Evolutionary conservation across 2,329 filamentous ascomycete genomes (phyloP), one percentile per base, ranked within the genome.

Genomic region (Alternaria conjuncta): DNA sequence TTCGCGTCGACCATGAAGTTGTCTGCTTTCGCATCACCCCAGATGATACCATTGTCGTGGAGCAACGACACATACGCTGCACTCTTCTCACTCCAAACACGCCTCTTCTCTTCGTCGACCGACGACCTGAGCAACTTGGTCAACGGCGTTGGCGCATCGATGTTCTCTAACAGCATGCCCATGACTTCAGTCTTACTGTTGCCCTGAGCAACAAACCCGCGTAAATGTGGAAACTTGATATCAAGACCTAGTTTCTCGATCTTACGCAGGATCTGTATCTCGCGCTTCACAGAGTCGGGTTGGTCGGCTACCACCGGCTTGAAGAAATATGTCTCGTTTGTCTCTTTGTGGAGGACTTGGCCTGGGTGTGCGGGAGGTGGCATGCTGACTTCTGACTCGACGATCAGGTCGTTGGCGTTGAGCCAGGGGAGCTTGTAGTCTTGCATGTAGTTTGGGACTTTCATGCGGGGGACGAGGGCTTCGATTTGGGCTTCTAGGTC

Each of bases 1-100:
- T 78, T 45, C 21, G 62, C 68, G 63, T 82, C 79, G 36, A 83
- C 76, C 57, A 83, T 67, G 59, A 83, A 74, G 44, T 82, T 82
- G 46, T 74, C 70, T 26, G 72, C 67, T 44, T 76, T 76, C 3
- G 69, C 71, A 54, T 76, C 73, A n/a, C 73, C 72, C 71, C 72
- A 76, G 2, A 74, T 45, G 18, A 71, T 71, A 8, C 58, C 44
- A n/a, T 71, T 55, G 25, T 63, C 47, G 25, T 71, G 66, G 21
- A 71, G 46, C 0, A 32, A 26, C 6, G 64, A 36, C 4, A 71
- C 55, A 6, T 69, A 71, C 9, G 55, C 25, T 30, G 65, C 47
- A 5, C 60, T 62, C n/a, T 64, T 68, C 7, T 47, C 50, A 11
- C 63, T 68, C 67, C 69, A 71, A 4, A 45, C 45, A 4, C 55